Evolutionary conservation across 1,139 yeast species (phyloP).

Genomic region (Candida pseudoviswanathii): DNA sequence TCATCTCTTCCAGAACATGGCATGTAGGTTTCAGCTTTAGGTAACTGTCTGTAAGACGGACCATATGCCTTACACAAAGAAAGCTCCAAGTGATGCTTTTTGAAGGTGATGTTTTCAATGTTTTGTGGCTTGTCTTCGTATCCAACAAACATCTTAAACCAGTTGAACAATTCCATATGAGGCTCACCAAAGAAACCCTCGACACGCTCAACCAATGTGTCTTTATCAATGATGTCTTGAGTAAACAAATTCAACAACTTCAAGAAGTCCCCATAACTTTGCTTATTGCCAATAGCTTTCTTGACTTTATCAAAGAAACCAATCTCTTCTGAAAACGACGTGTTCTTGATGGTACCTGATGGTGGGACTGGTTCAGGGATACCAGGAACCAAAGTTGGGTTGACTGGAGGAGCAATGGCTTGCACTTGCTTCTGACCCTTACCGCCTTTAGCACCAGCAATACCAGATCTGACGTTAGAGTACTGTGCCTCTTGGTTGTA

Average conservation of each 20-base stretch:
- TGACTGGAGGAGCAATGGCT: slow-evolving; percentile 27
- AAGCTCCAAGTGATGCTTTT: slow-evolving; percentile 86
- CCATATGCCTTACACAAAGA: slow-evolving; percentile 88
- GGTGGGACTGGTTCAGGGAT: slow-evolving; percentile 86
- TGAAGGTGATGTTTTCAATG: slow-evolving; percentile 85
- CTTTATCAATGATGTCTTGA: slow-evolving; percentile 85
- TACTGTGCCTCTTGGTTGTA: slow-evolving; percentile 53
- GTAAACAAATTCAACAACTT: slow-evolving; percentile 84
- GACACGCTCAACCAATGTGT: slow-evolving; percentile 78
- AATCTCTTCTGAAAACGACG: slow-evolving; percentile 79
- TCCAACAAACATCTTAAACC: slow-evolving; percentile 94
- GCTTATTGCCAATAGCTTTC: slow-evolving; percentile 86
- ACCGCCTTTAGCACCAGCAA: slow-evolving; percentile 10
- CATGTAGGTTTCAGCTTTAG: slow-evolving; percentile 94
- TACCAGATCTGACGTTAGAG: slow-evolving; percentile 53
- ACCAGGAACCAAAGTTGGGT: slow-evolving; percentile 80
- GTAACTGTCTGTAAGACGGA: slow-evolving; percentile 89
- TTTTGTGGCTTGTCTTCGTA: slow-evolving; percentile 75
- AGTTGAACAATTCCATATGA: slow-evolving; percentile 74
- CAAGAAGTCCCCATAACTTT: slow-evolving; percentile 86
- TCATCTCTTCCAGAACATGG: slow-evolving; percentile 98
- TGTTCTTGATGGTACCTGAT: slow-evolving; percentile 49
- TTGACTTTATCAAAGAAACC: slow-evolving; percentile 90
- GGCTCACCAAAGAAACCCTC: slow-evolving; percentile 80
- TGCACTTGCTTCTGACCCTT: slow-evolving; percentile 11